Evolutionary conservation across 768 basidiomycete genomes (phyloP), one percentile per base, ranked within the genome.

Genomic region (Pleurotus pulmonarius): DNA sequence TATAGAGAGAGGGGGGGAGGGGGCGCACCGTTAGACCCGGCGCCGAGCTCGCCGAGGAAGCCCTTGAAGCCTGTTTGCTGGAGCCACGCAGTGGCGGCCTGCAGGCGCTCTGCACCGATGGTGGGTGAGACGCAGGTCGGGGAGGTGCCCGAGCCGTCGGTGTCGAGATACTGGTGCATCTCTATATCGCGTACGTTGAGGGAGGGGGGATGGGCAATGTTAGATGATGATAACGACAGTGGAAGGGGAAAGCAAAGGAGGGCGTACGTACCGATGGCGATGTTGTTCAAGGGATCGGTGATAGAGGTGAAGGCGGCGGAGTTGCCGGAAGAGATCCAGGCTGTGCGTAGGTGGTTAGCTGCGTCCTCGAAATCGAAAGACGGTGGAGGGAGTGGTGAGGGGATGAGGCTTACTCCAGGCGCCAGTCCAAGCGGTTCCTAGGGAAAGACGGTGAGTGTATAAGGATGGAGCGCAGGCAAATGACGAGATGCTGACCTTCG

Each of bases 101-200:
- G 70, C 38, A 85, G 67, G 61, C 83, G 82, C 61, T 83, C 78
- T 16, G 74, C 75, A 54, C 83, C 83, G 62, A 86, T 83, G 20
- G 81, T 83, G 15, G 77, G 70, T 8, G 79, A 82, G 38, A 86
- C 83, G 63, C 85, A 87, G 25, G 68, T 75, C 2, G 64, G 64
- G 51, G 67, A 75, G 6, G 83, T 85, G 49, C 82, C 83, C n/a
- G 82, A 84, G 59, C 81, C 77, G 62, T 87, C 84, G 26, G 76
- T 78, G 67, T 86, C 84, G 62, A 87, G 83, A 71, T 87, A 87
- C 65, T 86, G 83, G 66, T 87, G 84, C 82, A 86, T 85, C 85
- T 81, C 80, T 63, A 1, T 11, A 11, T 26, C 4, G 26, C 26
- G 26, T 26, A 8, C 26, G 20, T 20, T 20, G 20, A 3, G 20